Base-by-base conservation (phyloP, 2,329 filamentous ascomycete species). In the Aspergillus versicolor region DNA sequence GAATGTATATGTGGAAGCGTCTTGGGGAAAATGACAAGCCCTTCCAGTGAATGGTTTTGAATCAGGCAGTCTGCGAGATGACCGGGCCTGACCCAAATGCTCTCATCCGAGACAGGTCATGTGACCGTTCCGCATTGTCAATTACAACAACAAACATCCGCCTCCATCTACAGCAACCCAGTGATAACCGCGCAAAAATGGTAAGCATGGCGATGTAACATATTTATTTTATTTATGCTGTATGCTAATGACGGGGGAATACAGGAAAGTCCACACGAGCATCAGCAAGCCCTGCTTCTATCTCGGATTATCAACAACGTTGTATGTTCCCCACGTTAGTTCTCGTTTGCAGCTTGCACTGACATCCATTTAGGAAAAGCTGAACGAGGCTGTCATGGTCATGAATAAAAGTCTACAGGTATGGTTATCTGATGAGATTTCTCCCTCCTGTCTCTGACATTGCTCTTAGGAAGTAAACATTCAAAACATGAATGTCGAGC, bases 301-400 rank as follows among this genome's bases (percentile, higher is more conserved):
- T 94, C 91, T 21, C 91, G 94, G 61, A 97, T 99, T 77, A 96
- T 97, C 77, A 94, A 88, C 71, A 99, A 99, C 71, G 92, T 97
- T 70, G 93, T 97, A 84, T 72, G 90, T 81, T 48, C 51, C 27
- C 52, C 12, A 22, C 15, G 30, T 17, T n/a, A 21, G 13, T 24
- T 17, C 19, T 13, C 49, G 3, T 32, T 15, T 21, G 11, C 11
- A 17, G 13, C 13, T 9, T 19, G 30, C 15, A 22, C 61, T 61
- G 30, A 51, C 17, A 3, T 5, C 9, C 13, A 3, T 52, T 17
- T 60, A 97, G 93, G 94, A 97, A 78, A 99, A 99, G 76, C 83
- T 99, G 43, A 99, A 99, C 67, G 94, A 97, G 76, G 89, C 94
- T 2, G 84, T 97, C 52, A 86, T 94, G 77, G 87, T 93, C 51